Conservation (phyloP, 2,329 filamentous ascomycete species). For the Apiospora arundinis region DNA sequence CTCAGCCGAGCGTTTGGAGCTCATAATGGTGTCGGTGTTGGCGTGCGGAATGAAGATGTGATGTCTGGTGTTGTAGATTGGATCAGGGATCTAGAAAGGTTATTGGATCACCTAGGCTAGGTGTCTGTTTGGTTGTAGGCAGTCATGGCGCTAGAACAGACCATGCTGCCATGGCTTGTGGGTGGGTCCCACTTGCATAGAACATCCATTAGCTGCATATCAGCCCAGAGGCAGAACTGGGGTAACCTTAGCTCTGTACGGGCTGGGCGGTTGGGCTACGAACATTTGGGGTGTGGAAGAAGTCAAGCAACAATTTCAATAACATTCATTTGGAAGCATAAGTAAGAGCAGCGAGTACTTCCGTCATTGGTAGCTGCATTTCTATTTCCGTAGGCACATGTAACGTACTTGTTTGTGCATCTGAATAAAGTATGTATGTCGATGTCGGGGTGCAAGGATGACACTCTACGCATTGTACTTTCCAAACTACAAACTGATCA, state of each 20-base stretch:
- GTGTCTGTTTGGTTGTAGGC: not conserved
- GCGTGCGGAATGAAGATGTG: not conserved
- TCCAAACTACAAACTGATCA: not conserved
- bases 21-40: slow-evolving; percentile 28
- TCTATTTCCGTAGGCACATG: too few species aligned
- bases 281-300: not conserved
- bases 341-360: too few species aligned
- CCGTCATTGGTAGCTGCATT: too few species aligned
- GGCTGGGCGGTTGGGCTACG: not conserved
- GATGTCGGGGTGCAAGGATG: too few species aligned
- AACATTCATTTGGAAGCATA: not conserved
- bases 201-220: not conserved
- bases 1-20: slow-evolving; percentile 36
- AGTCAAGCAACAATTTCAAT: not conserved
- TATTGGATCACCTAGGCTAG: not conserved
- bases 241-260: too few species aligned
- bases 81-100: not conserved
- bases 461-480: not conserved
- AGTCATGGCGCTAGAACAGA: not conserved
- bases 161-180: not conserved
- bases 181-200: not conserved
- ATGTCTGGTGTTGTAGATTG: not conserved
- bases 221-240: too few species aligned
- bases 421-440: too few species aligned
- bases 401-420: too few species aligned